These are phyloP conservation scores for Lepidium didymum DNA, from an alignment of 345 rosid species.

Conservation along the genomic window DNA sequence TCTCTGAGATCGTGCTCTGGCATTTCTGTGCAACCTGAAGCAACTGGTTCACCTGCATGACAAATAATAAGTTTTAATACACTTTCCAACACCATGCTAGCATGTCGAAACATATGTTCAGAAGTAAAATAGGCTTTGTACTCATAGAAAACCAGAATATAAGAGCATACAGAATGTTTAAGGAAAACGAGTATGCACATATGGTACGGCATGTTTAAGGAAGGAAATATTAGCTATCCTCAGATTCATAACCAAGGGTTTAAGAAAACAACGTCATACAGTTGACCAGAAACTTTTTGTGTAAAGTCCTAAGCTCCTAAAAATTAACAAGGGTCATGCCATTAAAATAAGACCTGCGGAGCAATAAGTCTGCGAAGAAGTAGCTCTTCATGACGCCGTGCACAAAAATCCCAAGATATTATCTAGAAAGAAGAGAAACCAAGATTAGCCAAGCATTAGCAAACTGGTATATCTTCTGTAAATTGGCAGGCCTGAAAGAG, in stretches of 20 bases:
- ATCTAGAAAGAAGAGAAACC: conserved; percentile 39
- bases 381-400: conserved; percentile 85
- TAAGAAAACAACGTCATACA: neutral
- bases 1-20: conserved; percentile 80
- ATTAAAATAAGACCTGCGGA: conserved; percentile 55
- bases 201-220: too few species aligned
- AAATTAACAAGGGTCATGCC: neutral
- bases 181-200: neutral
- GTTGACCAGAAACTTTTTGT: conserved; percentile 65
- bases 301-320: neutral
- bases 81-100: neutral
- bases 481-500: neutral
- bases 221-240: neutral
- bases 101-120: neutral
- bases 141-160: neutral
- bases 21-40: conserved; percentile 88
- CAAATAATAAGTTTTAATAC: neutral
- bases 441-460: neutral
- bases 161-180: neutral
- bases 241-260: conserved; percentile 35
- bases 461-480: neutral
- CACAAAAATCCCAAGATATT: conserved; percentile 98
- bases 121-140: neutral
- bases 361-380: conserved; percentile 88
- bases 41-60: conserved; percentile 74